Evolutionary conservation across 2,329 filamentous ascomycete species (phyloP).

Genomic region (Bipolaris sorokiniana): DNA sequence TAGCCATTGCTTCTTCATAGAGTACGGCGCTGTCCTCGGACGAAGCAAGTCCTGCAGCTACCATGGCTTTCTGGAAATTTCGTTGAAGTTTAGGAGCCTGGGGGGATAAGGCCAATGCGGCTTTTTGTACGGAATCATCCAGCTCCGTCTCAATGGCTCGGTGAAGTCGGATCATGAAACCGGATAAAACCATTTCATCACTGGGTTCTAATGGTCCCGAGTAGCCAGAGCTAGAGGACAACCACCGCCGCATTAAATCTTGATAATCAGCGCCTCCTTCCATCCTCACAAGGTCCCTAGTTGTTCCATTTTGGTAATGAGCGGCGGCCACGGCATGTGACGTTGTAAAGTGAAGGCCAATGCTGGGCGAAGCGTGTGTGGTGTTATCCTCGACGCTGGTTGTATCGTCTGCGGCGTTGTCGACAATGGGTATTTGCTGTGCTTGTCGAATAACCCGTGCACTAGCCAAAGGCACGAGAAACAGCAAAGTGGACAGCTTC

Average conservation of each 20-base stretch:
- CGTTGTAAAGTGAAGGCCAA: constrained; percentile 39
- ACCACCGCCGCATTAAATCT: constrained; percentile 32
- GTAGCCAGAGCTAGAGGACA: constrained; percentile 10
- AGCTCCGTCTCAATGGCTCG: constrained; percentile 25
- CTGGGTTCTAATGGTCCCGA: constrained; percentile 15
- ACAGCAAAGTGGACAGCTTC: constrained; percentile 13
- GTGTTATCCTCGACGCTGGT: not conserved
- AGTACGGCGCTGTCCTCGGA: constrained; percentile 17
- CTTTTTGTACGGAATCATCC: constrained; percentile 12
- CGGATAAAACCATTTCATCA: constrained; percentile 26
- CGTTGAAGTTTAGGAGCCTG: constrained; percentile 14
- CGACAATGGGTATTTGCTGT: constrained; percentile 13
- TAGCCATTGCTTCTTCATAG: constrained; percentile 17
- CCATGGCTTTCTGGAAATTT: constrained; percentile 27
- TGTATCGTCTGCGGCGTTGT: not conserved
- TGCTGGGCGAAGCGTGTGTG: constrained; percentile 16
- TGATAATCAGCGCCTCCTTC: constrained; percentile 32
- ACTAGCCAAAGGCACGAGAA: constrained; percentile 18
- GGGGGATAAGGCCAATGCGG: constrained; percentile 28
- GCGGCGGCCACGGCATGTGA: constrained; percentile 35
- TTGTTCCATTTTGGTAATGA: constrained; percentile 33
- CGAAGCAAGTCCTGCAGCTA: constrained; percentile 22
- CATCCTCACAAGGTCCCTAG: constrained; percentile 29
- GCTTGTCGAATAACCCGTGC: constrained; percentile 11
- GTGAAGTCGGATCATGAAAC: constrained; percentile 24